Percentiles rank a stretch among this genome's conserved stretches.
Conservation (phyloP, 2,329 filamentous ascomycete species). For the Ophiocordyceps camponoti-floridani region DNA sequence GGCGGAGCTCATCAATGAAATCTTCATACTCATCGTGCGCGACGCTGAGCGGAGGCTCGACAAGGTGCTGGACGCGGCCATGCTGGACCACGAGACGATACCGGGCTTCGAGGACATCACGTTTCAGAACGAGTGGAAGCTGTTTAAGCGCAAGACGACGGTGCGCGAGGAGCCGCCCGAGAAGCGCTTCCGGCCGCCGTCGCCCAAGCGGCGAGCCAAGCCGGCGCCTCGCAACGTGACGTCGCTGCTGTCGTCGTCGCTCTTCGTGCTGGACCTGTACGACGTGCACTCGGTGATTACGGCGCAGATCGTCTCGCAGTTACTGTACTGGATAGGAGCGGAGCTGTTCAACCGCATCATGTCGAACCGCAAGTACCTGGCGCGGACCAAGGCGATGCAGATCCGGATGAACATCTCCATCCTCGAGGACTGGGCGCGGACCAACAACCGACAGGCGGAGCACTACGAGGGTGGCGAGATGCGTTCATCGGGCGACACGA, state of each 20-base stretch:
- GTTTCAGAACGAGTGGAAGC: conserved; percentile 97
- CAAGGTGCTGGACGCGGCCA: conserved; percentile 80
- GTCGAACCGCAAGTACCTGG: conserved; percentile 86
- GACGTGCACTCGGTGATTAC: conserved; percentile 96
- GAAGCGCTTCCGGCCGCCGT: conserved; percentile 81
- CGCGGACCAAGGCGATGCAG: conserved; percentile 96
- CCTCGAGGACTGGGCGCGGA: conserved; percentile 86
- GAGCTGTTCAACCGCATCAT: conserved; percentile 97
- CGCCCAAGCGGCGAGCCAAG: conserved; percentile 81
- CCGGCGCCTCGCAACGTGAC: conserved; percentile 89
- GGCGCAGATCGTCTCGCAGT: conserved; percentile 75
- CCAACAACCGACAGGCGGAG: conserved; percentile 85
- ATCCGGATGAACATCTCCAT: conserved; percentile 97
- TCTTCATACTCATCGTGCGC: conserved; percentile 91
- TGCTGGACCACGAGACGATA: conserved; percentile 96
- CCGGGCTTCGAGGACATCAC: conserved; percentile 92
- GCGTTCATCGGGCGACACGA: conserved; percentile 69
- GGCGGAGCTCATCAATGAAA: conserved; percentile 90
- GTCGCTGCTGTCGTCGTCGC: conserved; percentile 80
- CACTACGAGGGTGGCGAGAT: conserved; percentile 90
- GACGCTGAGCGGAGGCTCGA: conserved; percentile 93
- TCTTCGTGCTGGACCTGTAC: conserved; percentile 97
- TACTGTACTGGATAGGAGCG: conserved; percentile 90
- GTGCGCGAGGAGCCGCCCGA: conserved; percentile 80
- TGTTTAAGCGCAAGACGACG: conserved; percentile 83